Base-by-base conservation (phyloP, 2,329 filamentous ascomycete species). In the Clarireedia homoeocarpa region DNA sequence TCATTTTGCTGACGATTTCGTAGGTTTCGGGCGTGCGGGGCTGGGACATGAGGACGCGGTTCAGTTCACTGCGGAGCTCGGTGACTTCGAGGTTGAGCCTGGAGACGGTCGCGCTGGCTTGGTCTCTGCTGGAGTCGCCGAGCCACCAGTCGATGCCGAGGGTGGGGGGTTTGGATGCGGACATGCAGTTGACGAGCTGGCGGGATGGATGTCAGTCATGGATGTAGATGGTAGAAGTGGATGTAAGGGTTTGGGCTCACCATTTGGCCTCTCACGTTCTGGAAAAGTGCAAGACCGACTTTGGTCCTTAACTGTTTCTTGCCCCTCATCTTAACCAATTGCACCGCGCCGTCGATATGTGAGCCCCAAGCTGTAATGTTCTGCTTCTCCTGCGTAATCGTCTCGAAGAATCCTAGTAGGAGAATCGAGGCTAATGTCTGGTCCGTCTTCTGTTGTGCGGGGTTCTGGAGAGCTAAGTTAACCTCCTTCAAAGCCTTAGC, bases 281-380 rank as follows among this genome's bases (percentile, higher is more conserved):
- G 74, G 64, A 85, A 85, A 14, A 85, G 72, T 55, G 76, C 72
- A 34, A 78, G 66, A 0, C 81, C 82, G 2, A 74, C 71, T 65
- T 75, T 77, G 14, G 78, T 81, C 44, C 72, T 71, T 9, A 82
- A 65, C 62, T 83, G 80, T 59, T 78, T 76, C 62, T 74, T 77
- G 4, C 81, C 80, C 47, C 82, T 75, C 9, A 77, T 74, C 65
- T 79, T 81, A 53, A 82, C 79, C 1, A 85, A 71, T 61, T 82
- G 77, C 34, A 84, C 77, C n/a, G 82, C 82, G 3, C 81, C 82
- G 58, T 84, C 79, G n/a, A 81, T 77, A 62, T 85, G 82, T 9
- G 81, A 81, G 4, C 80, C 80, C 82, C 82, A 85, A 1, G 81
- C 80, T 55, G 77, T 71, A 65, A 78, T 77, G 36, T 76, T 78